Percentiles rank a stretch among this genome's conserved stretches.
These are phyloP conservation scores for Fusarium dimerum DNA, from an alignment of 2,329 filamentous ascomycete species.

Conservation along the genomic window DNA sequence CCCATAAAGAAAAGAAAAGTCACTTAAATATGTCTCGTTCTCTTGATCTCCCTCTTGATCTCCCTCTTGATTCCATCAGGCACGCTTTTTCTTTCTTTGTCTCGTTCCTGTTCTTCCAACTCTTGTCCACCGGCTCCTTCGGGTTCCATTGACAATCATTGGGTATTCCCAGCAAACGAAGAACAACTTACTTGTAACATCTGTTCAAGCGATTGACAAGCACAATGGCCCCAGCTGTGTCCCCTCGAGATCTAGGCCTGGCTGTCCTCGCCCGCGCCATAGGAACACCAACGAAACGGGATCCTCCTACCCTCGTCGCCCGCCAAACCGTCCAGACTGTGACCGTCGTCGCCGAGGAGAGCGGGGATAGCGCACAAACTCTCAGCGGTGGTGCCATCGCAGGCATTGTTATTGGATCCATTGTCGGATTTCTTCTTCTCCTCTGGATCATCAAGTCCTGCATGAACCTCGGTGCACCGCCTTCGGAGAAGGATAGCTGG, in stretches of 20 bases:
- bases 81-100: too few species aligned
- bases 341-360: slow-evolving; percentile 30
- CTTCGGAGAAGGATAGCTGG: slow-evolving; percentile 33
- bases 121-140: too few species aligned
- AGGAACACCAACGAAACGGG: slow-evolving; percentile 14
- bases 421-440: slow-evolving; percentile 47
- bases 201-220: background rate
- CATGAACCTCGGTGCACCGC: slow-evolving; percentile 41
- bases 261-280: slow-evolving; percentile 15
- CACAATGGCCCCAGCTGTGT: slow-evolving; percentile 17
- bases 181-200: background rate
- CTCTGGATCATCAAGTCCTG: slow-evolving; percentile 50
- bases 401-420: slow-evolving; percentile 51
- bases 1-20: too few species aligned
- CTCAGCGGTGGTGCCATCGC: slow-evolving; percentile 52
- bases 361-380: slow-evolving; percentile 19
- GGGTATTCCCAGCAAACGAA: too few species aligned
- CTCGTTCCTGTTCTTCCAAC: too few species aligned
- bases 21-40: too few species aligned
- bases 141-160: too few species aligned
- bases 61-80: too few species aligned
- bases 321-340: slow-evolving; percentile 30
- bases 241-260: slow-evolving; percentile 14
- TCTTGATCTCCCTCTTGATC: too few species aligned
- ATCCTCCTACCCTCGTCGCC: slow-evolving; percentile 13